A percentile compares a stretch with the other conserved stretches of the same genome.
phyloP scores from a whole-genome alignment of 2,329 filamentous ascomycete species.

The Diplodia scrobiculata region DNA sequence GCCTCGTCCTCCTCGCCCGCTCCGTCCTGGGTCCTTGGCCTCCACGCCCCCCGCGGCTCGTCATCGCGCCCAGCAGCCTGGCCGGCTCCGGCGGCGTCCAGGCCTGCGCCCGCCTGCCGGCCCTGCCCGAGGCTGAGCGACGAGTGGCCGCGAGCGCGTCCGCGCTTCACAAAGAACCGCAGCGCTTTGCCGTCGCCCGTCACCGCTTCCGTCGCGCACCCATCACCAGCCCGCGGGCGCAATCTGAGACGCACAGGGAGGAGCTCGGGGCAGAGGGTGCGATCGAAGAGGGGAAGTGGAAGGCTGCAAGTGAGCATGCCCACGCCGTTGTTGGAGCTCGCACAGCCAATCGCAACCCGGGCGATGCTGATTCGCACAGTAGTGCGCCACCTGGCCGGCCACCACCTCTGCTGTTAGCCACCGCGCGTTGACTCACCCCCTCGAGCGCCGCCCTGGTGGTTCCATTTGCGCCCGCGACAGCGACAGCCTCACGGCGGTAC shows the following conservation, averaged over 20 bases:
- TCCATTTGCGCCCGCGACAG: constrained; percentile 9
- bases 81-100: constrained; percentile 18
- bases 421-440: constrained; percentile 20
- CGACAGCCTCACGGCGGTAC: constrained; percentile 21
- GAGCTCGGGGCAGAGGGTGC: neutral
- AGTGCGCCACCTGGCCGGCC: too few species aligned
- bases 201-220: constrained; percentile 16
- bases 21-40: neutral
- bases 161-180: neutral
- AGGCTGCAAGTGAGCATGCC: constrained; percentile 25
- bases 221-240: constrained; percentile 22
- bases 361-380: constrained; percentile 27
- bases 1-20: neutral
- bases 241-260: constrained; percentile 18
- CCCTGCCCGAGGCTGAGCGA: constrained; percentile 14
- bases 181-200: constrained; percentile 6
- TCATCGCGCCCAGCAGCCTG: constrained; percentile 8
- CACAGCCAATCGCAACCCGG: constrained; percentile 30
- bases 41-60: constrained; percentile 1
- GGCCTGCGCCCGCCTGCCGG: constrained; percentile 13
- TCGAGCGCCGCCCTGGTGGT: neutral
- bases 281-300: constrained; percentile 15
- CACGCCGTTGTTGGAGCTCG: constrained; percentile 30
- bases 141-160: constrained; percentile 8
- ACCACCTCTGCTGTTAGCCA: constrained; percentile 2